phyloP scores from a whole-genome alignment of 1,284 basidiomycete species.

The Sporisorium exsertum region DNA sequence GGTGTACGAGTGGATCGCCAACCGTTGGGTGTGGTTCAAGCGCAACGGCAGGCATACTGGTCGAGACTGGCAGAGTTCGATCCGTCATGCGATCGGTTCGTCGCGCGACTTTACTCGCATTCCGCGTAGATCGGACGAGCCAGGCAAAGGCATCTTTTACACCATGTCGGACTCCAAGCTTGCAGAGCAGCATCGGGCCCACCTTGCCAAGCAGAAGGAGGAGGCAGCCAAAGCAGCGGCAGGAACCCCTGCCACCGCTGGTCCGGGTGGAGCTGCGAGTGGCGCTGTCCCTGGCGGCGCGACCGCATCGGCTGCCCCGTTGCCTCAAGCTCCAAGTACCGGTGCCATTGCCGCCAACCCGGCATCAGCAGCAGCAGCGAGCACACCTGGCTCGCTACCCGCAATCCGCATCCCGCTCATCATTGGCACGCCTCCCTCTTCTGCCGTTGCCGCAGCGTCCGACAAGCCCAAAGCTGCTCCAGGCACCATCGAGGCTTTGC shows the following conservation, averaged over 20 bases:
- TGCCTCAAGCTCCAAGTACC: slow-evolving; percentile 5
- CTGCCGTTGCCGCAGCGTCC: slow-evolving; percentile 59
- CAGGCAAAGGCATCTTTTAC: slow-evolving; percentile 67
- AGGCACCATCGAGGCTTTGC: slow-evolving; percentile 66
- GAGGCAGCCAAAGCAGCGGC: slow-evolving; percentile 50
- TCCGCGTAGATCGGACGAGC: slow-evolving; percentile 61
- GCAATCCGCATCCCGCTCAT: slow-evolving; percentile 74
- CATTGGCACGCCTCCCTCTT: slow-evolving; percentile 74
- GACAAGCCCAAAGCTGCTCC: slow-evolving; percentile 64
- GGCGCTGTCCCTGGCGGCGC: slow-evolving; percentile 3
- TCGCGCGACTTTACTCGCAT: slow-evolving; percentile 64
- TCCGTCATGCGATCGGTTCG: slow-evolving; percentile 65
- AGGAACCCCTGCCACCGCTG: slow-evolving; percentile 5
- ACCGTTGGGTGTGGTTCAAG: slow-evolving; percentile 86
- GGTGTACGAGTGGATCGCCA: slow-evolving; percentile 90
- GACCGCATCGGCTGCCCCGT: not conserved
- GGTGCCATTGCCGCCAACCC: slow-evolving; percentile 8
- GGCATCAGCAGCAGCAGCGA: slow-evolving; percentile 11
- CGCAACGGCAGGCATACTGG: slow-evolving; percentile 62
- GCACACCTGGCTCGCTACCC: slow-evolving; percentile 25
- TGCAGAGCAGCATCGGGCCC: slow-evolving; percentile 51
- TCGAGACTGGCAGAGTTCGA: slow-evolving; percentile 65
- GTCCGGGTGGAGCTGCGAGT: slow-evolving; percentile 4
- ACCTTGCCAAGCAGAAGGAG: slow-evolving; percentile 47
- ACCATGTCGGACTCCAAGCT: slow-evolving; percentile 57